Conservation (phyloP, 2,329 filamentous ascomycete genomes). For the Gremmenia infestans region DNA sequence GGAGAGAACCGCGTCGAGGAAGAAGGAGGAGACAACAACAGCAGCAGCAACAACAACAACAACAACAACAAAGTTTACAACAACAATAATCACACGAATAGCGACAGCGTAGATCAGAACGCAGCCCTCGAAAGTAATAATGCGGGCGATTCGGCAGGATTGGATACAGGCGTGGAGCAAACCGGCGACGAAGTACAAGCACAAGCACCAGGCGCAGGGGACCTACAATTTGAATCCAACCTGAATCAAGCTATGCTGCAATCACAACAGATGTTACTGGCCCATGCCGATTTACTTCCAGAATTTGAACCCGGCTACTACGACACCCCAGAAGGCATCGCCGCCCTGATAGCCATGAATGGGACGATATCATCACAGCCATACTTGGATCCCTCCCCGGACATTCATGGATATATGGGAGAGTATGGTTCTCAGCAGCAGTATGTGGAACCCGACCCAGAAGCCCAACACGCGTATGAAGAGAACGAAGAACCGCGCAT, state of each 20-base stretch:
- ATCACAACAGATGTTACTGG: no score
- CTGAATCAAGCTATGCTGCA: no score
- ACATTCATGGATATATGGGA: conserved; percentile 1
- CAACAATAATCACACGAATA: background rate
- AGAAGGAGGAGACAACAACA: background rate
- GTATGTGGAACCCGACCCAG: background rate
- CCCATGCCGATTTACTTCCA: background rate
- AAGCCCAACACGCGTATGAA: background rate
- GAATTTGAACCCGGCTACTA: background rate
- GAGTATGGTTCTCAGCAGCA: background rate
- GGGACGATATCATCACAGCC: background rate
- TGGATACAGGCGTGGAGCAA: background rate
- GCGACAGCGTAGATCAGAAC: background rate
- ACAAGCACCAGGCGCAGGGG: background rate
- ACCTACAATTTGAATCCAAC: background rate
- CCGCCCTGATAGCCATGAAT: background rate
- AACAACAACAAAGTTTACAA: no score
- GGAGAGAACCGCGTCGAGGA: conserved; percentile 3
- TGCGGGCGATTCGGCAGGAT: background rate
- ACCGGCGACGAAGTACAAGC: background rate
- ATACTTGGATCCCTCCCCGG: conserved; percentile 18
- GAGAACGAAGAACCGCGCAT: conserved; percentile 19
- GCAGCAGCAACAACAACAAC: no score
- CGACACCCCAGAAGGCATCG: background rate
- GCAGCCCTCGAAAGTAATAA: background rate